Base-by-base conservation (phyloP, 495 filamentous ascomycete species). In the Beverwykella pulmonaria region DNA sequence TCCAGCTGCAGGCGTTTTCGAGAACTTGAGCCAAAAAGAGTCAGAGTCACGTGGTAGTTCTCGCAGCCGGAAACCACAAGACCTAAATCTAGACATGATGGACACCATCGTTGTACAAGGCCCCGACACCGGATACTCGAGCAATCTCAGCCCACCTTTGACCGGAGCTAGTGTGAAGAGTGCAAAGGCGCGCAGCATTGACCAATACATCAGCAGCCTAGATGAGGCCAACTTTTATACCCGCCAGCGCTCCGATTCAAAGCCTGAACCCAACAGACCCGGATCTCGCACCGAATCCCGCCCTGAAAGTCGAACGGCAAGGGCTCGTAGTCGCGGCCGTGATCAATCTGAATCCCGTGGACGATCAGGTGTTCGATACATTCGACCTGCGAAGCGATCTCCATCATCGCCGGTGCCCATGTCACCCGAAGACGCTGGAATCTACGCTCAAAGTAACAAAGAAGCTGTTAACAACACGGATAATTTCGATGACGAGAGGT, bases 351-450 rank as follows among this genome's bases (percentile, higher is more conserved):
- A 86, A 68, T 87, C 87, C 26, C 86, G 90, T 46, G 90, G 88
- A 20, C 83, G 88, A 39, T 82, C 81, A 53, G 80, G 82, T 9
- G 79, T 83, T 58, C 85, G 87, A 48, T 90, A 89, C 66, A 90
- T 92, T 66, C 89, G 87, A 41, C 88, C 92, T 29, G 89, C 90
- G 7, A 95, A 96, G 73, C 83, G 91, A 5, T 96, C 92, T 6
- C 92, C 92, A 4, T 93, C 91, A 47, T 96, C 92, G 10, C 92
- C 92, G 0, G 85, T 95, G 14, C 90, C 92, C 19, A 96, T 97
- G 92, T 93, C 92, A 0, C 91, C 91, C 0, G 90, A 96, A 68
- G 91, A 94, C 41, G 66, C 71, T 30, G 68, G 65, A 55, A 73
- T 72, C 22, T 73, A 63, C 30, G 27, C 52, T 12, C 39, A 56